Conservation (phyloP, 345 rosid species). For the Acer saccharum region DNA sequence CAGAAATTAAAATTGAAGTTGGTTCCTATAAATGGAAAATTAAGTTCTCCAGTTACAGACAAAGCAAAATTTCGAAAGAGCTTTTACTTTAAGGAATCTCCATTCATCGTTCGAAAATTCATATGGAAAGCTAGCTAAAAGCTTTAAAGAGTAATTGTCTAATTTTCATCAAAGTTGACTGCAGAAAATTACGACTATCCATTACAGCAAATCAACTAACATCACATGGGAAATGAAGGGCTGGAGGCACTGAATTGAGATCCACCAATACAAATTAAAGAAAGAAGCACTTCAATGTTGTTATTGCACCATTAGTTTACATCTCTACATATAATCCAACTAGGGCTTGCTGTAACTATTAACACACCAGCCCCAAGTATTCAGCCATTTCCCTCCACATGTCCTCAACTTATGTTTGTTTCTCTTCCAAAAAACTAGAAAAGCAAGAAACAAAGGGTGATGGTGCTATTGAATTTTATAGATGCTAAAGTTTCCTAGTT, state of each 20-base stretch:
- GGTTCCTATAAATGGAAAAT: too few species aligned
- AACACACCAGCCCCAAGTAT: conserved; percentile 4
- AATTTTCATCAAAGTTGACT: neutral
- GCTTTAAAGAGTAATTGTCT: neutral
- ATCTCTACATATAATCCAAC: neutral
- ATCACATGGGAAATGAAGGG: neutral
- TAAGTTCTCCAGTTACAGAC: too few species aligned
- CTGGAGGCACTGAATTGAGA: neutral
- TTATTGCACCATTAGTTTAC: neutral
- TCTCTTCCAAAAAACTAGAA: neutral
- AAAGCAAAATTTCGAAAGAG: too few species aligned
- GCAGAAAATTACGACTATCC: neutral
- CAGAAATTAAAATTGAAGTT: too few species aligned
- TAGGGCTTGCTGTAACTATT: neutral
- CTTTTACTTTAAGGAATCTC: too few species aligned
- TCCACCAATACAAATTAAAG: neutral
- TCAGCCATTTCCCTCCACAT: neutral
- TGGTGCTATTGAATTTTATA: neutral
- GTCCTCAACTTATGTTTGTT: neutral
- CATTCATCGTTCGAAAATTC: neutral
- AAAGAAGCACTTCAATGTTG: neutral
- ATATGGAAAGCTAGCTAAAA: neutral
- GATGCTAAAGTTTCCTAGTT: neutral
- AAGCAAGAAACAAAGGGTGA: neutral
- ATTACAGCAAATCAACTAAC: neutral